Percentiles rank a stretch among this genome's conserved stretches.
These are phyloP conservation scores for Peronospora belbahrii DNA, from an alignment of 352 stramenopile species.

Conservation along the genomic window DNA sequence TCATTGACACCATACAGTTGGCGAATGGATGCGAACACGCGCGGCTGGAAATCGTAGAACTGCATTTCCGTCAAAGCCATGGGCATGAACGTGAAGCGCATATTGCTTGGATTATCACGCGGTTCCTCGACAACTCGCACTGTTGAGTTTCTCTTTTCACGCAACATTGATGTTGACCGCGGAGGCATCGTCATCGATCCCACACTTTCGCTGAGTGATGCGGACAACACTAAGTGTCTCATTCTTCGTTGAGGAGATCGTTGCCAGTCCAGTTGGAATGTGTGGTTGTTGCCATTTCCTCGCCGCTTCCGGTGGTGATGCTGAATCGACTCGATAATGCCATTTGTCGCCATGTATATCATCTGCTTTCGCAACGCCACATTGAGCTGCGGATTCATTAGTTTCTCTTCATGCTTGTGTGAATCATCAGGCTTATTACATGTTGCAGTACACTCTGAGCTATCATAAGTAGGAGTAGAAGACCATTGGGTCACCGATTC, in stretches of 20 bases:
- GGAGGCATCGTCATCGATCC: slow-evolving; percentile 27
- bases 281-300: slow-evolving; percentile 70
- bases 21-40: slow-evolving; percentile 72
- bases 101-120: slow-evolving; percentile 30
- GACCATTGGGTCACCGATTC: slow-evolving; percentile 4
- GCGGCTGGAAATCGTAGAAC: slow-evolving; percentile 81
- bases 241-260: slow-evolving; percentile 52
- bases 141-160: slow-evolving; percentile 41
- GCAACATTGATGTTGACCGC: slow-evolving; percentile 21
- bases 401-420: slow-evolving; percentile 26
- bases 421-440: slow-evolving; percentile 12
- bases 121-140: slow-evolving; percentile 58
- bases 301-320: slow-evolving; percentile 66
- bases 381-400: slow-evolving; percentile 84
- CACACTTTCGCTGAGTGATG: slow-evolving; percentile 26
- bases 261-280: slow-evolving; percentile 75
- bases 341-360: slow-evolving; percentile 84
- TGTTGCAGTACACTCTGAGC: slow-evolving; percentile 10
- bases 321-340: slow-evolving; percentile 82
- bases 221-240: slow-evolving; percentile 36
- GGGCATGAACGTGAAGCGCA: slow-evolving; percentile 57
- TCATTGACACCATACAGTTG: slow-evolving; percentile 61
- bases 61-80: slow-evolving; percentile 77
- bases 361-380: slow-evolving; percentile 76
- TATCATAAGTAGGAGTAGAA: slow-evolving; percentile 14